Conservation (phyloP, 1,284 basidiomycete species). For the Tilletia horrida region DNA sequence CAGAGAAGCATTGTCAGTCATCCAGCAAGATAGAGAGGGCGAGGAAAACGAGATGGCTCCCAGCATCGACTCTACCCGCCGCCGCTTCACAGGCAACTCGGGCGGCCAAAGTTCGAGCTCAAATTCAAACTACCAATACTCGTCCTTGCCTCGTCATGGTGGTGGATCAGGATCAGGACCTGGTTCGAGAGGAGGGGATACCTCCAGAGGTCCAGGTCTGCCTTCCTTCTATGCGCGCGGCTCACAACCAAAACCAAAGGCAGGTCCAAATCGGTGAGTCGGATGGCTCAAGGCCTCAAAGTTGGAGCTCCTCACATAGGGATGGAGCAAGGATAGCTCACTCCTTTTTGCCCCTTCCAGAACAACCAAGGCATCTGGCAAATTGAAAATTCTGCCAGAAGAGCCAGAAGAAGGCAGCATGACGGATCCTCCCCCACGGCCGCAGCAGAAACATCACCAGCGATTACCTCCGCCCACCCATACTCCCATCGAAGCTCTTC, state of each 20-base stretch:
- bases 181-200: not conserved
- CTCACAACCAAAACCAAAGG: slow-evolving; percentile 19
- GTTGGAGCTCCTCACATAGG: not conserved
- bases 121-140: not conserved
- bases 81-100: not conserved
- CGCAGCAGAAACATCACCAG: slow-evolving; percentile 38
- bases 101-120: no score
- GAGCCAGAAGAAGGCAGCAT: slow-evolving; percentile 66
- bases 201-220: not conserved
- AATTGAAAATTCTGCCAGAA: slow-evolving; percentile 89
- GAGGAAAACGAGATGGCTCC: not conserved
- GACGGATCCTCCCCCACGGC: slow-evolving; percentile 27
- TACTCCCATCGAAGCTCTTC: slow-evolving; percentile 16
- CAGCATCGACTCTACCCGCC: not conserved
- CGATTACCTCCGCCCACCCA: slow-evolving; percentile 55
- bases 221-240: slow-evolving; percentile 16
- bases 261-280: slow-evolving; percentile 26
- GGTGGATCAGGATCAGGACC: not conserved
- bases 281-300: not conserved
- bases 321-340: not conserved
- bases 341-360: slow-evolving; percentile 30
- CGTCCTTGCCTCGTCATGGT: not conserved
- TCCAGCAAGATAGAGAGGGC: no score
- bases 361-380: slow-evolving; percentile 79
- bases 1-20: no score